Base-by-base conservation (phyloP, 192 early-diverging fungal genomes). In the Rhizoclosmatium sp. region DNA sequence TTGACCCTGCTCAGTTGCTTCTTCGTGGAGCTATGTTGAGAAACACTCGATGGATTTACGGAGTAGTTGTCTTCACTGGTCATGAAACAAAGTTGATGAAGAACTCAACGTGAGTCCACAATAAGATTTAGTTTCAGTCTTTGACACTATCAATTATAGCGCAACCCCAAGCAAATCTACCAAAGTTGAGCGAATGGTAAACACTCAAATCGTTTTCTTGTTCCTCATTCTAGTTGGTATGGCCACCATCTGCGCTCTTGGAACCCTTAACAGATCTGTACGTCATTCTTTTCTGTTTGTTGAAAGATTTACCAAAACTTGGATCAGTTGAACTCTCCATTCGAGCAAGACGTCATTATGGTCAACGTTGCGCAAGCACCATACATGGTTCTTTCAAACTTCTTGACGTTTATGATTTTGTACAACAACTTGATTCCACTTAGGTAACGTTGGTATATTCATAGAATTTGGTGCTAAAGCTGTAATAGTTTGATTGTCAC, bases 381-480 rank as follows among this genome's bases (percentile, higher is more conserved):
- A 75, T 78, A 78, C 9, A 10, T 88, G 81, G 92, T 99, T 82
- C 92, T 93, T 66, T 90, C 87, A 59, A 95, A 96, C 85, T 95
- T 99, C 74, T 83, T 99, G 84, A 99, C 98, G 14, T 99, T 96
- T 81, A 92, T 98, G 82, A 98, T 99, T 87, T 85, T 99, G 59
- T 99, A 95, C 89, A 99, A 99, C 91, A 98, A 96, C 85, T 89
- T 99, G 85, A 99, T 99, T 83, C 98, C 98, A 14, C 94, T 99
- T 80, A 94, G 89, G 91, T 94, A 81, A 76, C 31, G 47, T 2
- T 64, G 14, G 47, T 41, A 58, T 21, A 16, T 19, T 59, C 60
- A 61, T 21, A 49, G 3, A 51, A 9, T 23, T 62, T 62, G 60
- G 21, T 31, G 4, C 21, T 31, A 21, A 5, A 9, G 5, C 0